Evolutionary conservation across 352 stramenopile genomes (phyloP).

Genomic region (Globisporangium barbulae): DNA sequence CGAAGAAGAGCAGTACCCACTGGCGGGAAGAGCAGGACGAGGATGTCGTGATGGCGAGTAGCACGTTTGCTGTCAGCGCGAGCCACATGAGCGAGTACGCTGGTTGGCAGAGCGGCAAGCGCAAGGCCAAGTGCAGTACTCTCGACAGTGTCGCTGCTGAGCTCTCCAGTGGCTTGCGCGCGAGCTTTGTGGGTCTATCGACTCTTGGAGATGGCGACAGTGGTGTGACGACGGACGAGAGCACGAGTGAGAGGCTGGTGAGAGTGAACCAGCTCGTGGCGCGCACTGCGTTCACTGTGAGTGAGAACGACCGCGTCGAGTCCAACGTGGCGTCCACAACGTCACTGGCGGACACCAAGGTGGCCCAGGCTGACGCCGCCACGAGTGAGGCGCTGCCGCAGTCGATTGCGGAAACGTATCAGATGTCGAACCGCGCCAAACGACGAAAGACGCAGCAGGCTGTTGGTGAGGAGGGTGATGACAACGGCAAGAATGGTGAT

Average conservation of each 20-base stretch:
- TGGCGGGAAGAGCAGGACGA: conserved; percentile 25
- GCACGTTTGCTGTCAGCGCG: conserved; percentile 5
- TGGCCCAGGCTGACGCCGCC: conserved; percentile 17
- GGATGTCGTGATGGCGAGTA: conserved; percentile 14
- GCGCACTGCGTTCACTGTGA: conserved; percentile 50
- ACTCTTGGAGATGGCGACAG: background rate
- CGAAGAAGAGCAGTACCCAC: conserved; percentile 5
- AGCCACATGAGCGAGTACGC: conserved; percentile 48
- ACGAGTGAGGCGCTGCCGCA: conserved; percentile 32
- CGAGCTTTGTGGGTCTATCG: conserved; percentile 11
- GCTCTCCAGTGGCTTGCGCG: conserved; percentile 6
- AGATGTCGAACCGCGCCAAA: conserved; percentile 67
- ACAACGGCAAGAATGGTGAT: conserved; percentile 11
- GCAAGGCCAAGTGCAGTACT: conserved; percentile 32
- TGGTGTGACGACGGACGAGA: conserved; percentile 9
- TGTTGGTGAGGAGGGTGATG: background rate
- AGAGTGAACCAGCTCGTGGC: conserved; percentile 62
- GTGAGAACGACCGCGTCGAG: conserved; percentile 35
- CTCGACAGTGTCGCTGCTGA: background rate
- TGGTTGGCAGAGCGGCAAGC: conserved; percentile 56
- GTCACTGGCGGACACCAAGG: conserved; percentile 8
- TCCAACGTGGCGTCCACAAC: conserved; percentile 4
- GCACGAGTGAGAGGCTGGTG: conserved; percentile 28
- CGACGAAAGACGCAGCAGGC: conserved; percentile 42
- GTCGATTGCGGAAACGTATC: conserved; percentile 76